Conservation (phyloP, 345 rosid species). For the Bruguiera parviflora region DNA sequence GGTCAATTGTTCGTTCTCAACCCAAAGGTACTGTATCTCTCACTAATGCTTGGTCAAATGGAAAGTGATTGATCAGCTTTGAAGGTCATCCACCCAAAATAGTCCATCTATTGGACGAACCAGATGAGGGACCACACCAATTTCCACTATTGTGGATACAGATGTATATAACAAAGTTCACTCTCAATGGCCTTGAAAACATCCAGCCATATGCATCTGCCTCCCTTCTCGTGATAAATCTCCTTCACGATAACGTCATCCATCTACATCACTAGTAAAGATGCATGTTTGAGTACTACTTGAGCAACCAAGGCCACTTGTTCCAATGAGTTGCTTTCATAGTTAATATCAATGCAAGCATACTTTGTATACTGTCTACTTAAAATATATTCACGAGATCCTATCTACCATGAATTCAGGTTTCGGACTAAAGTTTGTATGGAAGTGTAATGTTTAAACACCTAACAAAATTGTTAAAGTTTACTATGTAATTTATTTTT, state of each 20-base stretch:
- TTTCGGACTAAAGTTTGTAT: no score
- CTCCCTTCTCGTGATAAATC: conserved; percentile 24
- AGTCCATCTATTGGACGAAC: conserved; percentile 25
- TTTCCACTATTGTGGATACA: conserved; percentile 19
- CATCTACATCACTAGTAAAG: conserved; percentile 37
- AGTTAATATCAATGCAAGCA: no score
- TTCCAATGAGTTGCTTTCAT: neutral
- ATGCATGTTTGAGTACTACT: conserved; percentile 2
- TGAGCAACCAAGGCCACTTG: neutral
- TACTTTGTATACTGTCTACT: no score
- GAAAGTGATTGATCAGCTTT: conserved; percentile 35
- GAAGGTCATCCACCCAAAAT: conserved; percentile 16
- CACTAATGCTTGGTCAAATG: conserved; percentile 19
- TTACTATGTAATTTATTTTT: no score
- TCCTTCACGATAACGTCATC: conserved; percentile 24
- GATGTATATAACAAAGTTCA: conserved; percentile 21
- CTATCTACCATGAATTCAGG: no score
- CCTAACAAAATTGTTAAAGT: no score
- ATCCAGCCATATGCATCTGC: conserved; percentile 15
- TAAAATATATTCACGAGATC: no score
- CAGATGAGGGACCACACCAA: conserved; percentile 24
- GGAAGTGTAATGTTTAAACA: no score
- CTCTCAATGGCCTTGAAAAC: conserved; percentile 22
- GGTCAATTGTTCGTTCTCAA: neutral
- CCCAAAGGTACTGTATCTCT: conserved; percentile 11